These are phyloP conservation scores for Trichoderma harzianum DNA, from an alignment of 2,329 filamentous ascomycete species.

Conservation along the genomic window DNA sequence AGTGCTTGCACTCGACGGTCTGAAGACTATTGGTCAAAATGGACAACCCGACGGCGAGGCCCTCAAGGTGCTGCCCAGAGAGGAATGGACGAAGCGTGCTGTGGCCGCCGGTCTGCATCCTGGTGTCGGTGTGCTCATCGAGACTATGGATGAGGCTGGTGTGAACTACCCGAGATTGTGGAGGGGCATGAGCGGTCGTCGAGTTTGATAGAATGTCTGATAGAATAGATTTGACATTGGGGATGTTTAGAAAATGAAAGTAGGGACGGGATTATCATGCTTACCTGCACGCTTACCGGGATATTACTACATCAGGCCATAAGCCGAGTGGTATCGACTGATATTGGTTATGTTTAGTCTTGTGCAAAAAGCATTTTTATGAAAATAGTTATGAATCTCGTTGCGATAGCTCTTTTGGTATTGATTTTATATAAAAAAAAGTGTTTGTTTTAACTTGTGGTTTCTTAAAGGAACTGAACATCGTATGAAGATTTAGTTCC, in stretches of 20 bases:
- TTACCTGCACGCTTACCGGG: neutral
- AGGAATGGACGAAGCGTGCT: no score
- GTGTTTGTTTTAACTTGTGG: neutral
- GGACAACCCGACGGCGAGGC: no score
- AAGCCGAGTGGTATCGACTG: neutral
- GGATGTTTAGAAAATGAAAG: no score
- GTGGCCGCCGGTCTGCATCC: no score
- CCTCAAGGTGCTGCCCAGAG: no score
- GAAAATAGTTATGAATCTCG: neutral
- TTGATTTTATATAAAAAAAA: neutral
- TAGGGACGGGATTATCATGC: neutral
- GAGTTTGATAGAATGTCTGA: no score
- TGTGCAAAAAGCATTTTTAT: neutral
- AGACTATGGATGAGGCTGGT: no score
- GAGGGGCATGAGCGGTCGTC: no score
- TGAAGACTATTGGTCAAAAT: no score
- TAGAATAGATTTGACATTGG: no score
- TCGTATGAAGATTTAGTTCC: neutral
- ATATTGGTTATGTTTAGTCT: neutral
- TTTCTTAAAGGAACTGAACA: neutral
- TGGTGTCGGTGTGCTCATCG: no score
- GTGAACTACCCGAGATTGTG: neutral
- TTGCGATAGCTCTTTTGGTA: neutral
- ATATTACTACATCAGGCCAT: neutral
- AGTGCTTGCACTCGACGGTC: no score